Percentiles rank a stretch among this genome's conserved stretches.
Evolutionary conservation across 768 basidiomycete species (phyloP).

Genomic region (Lactifluus volemus): DNA sequence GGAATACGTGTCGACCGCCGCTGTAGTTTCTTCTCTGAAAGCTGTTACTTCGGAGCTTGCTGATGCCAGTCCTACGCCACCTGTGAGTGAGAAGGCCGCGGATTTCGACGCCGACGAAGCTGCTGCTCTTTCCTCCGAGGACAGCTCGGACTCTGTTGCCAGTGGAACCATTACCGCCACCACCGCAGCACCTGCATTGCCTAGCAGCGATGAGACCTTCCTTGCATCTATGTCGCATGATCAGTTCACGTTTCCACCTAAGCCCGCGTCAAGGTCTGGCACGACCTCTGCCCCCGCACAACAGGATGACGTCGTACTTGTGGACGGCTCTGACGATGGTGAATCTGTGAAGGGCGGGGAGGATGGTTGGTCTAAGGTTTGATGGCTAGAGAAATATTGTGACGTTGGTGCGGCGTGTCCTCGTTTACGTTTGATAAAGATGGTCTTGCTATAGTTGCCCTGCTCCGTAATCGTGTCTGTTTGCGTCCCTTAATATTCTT

Average conservation of each 20-base stretch:
- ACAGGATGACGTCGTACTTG: slow-evolving; percentile 4
- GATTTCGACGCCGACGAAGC: not conserved
- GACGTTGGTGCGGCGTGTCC: not conserved
- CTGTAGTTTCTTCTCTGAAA: not conserved
- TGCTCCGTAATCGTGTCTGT: not conserved
- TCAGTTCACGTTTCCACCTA: slow-evolving; percentile 12
- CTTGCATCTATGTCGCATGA: slow-evolving; percentile 6
- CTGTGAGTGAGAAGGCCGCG: not conserved
- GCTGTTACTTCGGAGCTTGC: not conserved
- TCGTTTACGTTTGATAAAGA: not conserved
- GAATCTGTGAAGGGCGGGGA: slow-evolving; percentile 1
- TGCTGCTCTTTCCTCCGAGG: not conserved
- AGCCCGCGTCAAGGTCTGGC: not conserved
- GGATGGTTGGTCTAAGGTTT: slow-evolving; percentile 10
- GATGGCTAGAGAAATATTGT: not conserved
- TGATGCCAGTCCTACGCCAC: too few relatives aligned
- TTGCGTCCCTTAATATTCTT: not conserved
- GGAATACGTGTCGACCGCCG: not conserved
- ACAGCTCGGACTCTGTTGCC: not conserved
- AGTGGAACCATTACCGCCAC: not conserved
- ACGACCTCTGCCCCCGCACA: not conserved
- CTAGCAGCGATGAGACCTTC: slow-evolving; percentile 2
- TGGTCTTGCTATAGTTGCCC: not conserved
- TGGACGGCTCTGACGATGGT: slow-evolving; percentile 1
- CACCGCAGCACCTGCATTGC: not conserved